phyloP scores from a whole-genome alignment of 2,329 filamentous ascomycete genomes.

The Diaporthe sp. region DNA sequence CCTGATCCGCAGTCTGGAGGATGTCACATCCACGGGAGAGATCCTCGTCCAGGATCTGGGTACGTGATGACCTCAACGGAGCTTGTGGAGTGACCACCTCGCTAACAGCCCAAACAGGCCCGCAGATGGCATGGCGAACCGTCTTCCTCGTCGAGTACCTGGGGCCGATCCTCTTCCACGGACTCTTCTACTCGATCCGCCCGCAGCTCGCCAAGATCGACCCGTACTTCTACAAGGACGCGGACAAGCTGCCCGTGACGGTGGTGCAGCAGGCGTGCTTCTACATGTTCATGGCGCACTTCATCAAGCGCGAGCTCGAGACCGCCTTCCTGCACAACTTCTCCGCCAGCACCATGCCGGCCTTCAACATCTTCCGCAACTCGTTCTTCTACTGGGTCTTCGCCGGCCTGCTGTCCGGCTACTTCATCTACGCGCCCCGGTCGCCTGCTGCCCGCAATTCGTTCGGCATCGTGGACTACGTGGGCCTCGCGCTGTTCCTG shows the following conservation, averaged over 20 bases:
- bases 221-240: constrained; percentile 57
- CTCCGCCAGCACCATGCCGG: constrained; percentile 93
- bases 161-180: constrained; percentile 90
- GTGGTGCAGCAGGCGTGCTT: constrained; percentile 80
- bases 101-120: constrained; percentile 65
- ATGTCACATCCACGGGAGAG: constrained; percentile 63
- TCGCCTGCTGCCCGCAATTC: constrained; percentile 72
- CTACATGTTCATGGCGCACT: constrained; percentile 83
- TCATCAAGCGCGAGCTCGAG: constrained; percentile 94
- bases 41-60: constrained; percentile 95
- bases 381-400: constrained; percentile 93
- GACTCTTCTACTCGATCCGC: constrained; percentile 77
- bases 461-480: constrained; percentile 67
- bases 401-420: constrained; percentile 83
- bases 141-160: constrained; percentile 97
- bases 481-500: constrained; percentile 78
- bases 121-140: constrained; percentile 91
- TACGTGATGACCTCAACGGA: constrained; percentile 56
- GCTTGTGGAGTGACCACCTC: neutral
- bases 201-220: constrained; percentile 75
- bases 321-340: constrained; percentile 96
- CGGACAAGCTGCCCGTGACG: constrained; percentile 65
- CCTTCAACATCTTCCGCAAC: constrained; percentile 93
- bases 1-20: constrained; percentile 60
- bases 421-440: constrained; percentile 85